These are phyloP conservation scores for Fusarium secorum DNA, from an alignment of 2,329 filamentous ascomycete genomes.

Conservation along the genomic window DNA sequence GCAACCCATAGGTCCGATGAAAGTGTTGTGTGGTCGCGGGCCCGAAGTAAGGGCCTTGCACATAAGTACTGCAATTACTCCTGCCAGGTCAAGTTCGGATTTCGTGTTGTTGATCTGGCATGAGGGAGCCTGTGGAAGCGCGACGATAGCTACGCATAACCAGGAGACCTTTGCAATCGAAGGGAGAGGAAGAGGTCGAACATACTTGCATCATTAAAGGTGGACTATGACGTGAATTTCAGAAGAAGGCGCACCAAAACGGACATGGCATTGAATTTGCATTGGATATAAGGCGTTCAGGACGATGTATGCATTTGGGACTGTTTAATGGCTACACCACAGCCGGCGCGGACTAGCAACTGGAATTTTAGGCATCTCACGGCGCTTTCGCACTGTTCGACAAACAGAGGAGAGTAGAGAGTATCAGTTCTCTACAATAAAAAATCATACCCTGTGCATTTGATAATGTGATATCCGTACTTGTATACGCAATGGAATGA, in stretches of 20 bases:
- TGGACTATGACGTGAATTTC: neutral
- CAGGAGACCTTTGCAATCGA: neutral
- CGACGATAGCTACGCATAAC: neutral
- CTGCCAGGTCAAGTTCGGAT: neutral
- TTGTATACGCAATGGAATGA: neutral
- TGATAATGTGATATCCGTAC: neutral
- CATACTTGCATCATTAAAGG: neutral
- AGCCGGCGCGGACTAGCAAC: neutral
- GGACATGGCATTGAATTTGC: conserved; percentile 24
- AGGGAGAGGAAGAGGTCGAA: neutral
- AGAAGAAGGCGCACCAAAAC: conserved; percentile 11
- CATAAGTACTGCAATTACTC: neutral
- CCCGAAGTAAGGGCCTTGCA: neutral
- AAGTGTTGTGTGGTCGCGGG: neutral
- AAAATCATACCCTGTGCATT: neutral
- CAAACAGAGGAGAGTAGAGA: neutral
- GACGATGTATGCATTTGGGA: conserved; percentile 4
- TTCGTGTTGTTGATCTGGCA: neutral
- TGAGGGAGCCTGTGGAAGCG: neutral
- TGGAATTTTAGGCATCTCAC: neutral
- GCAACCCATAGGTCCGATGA: neutral
- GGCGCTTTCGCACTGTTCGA: neutral
- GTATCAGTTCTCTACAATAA: neutral
- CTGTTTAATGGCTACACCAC: neutral
- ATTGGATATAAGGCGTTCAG: conserved; percentile 36